Percentiles rank a stretch among this genome's conserved stretches.
phyloP scores from a whole-genome alignment of 2,329 filamentous ascomycete genomes.

The Aplosporella prunicola region DNA sequence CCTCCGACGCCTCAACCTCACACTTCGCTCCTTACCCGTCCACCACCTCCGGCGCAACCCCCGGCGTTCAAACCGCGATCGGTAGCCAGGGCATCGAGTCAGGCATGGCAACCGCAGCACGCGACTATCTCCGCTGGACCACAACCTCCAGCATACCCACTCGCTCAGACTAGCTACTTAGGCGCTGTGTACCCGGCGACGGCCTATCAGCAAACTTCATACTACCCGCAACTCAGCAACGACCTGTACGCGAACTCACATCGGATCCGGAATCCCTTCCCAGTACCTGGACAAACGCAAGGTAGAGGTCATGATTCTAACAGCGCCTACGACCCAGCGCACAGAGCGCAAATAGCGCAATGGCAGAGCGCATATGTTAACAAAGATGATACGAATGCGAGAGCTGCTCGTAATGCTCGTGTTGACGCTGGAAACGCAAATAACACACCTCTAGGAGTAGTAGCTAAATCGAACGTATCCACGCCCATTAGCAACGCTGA shows the following conservation, averaged over 20 bases:
- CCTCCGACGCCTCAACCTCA: conserved; percentile 30
- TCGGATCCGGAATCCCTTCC: conserved; percentile 75
- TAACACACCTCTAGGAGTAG: conserved; percentile 35
- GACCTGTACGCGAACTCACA: conserved; percentile 44
- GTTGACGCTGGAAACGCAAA: conserved; percentile 35
- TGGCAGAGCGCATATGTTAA: conserved; percentile 85
- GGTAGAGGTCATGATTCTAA: conserved; percentile 26
- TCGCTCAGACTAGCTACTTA: conserved; percentile 33
- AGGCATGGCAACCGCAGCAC: conserved; percentile 25
- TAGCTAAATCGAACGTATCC: conserved; percentile 20
- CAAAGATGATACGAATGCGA: conserved; percentile 44
- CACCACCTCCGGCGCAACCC: conserved; percentile 50
- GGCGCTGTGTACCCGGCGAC: conserved; percentile 29
- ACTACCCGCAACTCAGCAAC: conserved; percentile 36
- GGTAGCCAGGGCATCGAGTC: conserved; percentile 39
- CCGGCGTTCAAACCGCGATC: conserved; percentile 46
- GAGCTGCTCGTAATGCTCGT: conserved; percentile 26
- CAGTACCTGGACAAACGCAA: conserved; percentile 44
- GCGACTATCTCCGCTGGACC: conserved; percentile 23
- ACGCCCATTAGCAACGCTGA: conserved; percentile 25
- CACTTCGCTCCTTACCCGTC: conserved; percentile 67
- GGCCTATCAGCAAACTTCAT: conserved; percentile 36
- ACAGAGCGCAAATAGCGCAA: conserved; percentile 84
- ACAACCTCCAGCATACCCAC: conserved; percentile 24
- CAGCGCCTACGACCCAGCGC: conserved; percentile 57